Conservation (phyloP, 176 grass and related monocot genomes). For the Canna indica region DNA sequence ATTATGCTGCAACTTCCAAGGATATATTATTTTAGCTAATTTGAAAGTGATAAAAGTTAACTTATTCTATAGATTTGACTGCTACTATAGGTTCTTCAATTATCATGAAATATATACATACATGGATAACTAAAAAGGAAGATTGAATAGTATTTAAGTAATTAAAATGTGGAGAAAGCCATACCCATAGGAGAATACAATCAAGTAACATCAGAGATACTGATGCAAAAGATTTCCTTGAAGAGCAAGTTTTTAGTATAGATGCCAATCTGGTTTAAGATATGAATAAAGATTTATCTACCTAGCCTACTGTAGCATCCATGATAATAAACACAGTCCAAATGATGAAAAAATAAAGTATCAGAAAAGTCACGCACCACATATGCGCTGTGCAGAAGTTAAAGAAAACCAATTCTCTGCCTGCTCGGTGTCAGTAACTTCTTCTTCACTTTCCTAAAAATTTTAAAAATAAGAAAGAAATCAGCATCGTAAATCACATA, state of each 20-base stretch:
- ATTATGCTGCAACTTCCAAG: background rate
- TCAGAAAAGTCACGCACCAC: constrained; percentile 49
- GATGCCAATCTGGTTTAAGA: too few relatives aligned
- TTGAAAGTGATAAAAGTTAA: background rate
- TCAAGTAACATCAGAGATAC: background rate
- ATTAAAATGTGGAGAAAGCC: background rate
- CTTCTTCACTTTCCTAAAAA: constrained; percentile 92
- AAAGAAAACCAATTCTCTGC: constrained; percentile 99
- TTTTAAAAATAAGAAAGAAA: background rate
- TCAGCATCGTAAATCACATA: background rate
- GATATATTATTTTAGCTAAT: background rate
- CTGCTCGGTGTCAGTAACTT: constrained; percentile 87
- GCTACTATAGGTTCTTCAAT: background rate
- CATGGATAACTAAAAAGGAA: background rate
- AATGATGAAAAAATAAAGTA: constrained; percentile 14
- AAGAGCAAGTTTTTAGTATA: too few relatives aligned
- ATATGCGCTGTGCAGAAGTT: constrained; percentile 95
- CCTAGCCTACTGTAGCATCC: background rate
- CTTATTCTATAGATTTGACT: background rate
- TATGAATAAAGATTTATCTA: background rate
- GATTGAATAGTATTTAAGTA: background rate
- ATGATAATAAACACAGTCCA: background rate
- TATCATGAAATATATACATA: background rate
- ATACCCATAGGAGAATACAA: background rate
- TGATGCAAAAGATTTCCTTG: background rate